phyloP scores from a whole-genome alignment of 805 yeast species.

The Alloascoidea africana region DNA sequence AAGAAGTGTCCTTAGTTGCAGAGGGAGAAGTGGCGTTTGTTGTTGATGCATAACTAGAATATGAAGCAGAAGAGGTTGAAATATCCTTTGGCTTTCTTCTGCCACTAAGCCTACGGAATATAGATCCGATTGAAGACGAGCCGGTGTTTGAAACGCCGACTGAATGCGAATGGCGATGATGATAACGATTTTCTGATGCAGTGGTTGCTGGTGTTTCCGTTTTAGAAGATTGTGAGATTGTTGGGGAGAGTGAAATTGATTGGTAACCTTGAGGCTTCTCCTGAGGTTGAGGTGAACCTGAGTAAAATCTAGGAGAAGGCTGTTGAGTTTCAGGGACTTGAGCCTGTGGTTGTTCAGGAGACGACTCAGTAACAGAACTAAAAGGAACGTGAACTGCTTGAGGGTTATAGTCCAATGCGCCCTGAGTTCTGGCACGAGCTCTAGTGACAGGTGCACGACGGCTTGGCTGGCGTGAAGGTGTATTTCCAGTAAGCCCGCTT shows the following conservation, averaged over 20 bases:
- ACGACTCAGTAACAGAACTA: neutral
- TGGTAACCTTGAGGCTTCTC: too few species aligned
- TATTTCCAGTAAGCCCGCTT: neutral
- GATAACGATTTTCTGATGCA: neutral
- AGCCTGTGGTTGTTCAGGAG: neutral
- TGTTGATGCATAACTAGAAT: too few species aligned
- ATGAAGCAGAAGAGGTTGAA: too few species aligned
- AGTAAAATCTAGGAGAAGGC: too few species aligned
- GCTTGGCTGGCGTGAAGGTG: neutral
- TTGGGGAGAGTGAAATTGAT: too few species aligned
- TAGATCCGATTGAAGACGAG: neutral
- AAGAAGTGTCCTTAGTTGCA: too few species aligned
- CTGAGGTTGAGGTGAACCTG: neutral
- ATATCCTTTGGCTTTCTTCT: constrained; percentile 1
- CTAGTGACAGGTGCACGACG: neutral
- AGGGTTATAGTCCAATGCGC: neutral
- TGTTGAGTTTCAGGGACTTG: neutral
- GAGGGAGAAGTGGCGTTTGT: too few species aligned
- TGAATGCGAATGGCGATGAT: neutral
- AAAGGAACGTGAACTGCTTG: neutral
- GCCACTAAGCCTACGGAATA: neutral
- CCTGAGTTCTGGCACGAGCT: neutral
- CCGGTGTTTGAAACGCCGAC: too few species aligned
- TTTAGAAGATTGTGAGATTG: neutral
- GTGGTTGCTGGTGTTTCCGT: too few species aligned